These are phyloP conservation scores for Hypoxylon sp. DNA, from an alignment of 2,329 filamentous ascomycete genomes.

Conservation along the genomic window DNA sequence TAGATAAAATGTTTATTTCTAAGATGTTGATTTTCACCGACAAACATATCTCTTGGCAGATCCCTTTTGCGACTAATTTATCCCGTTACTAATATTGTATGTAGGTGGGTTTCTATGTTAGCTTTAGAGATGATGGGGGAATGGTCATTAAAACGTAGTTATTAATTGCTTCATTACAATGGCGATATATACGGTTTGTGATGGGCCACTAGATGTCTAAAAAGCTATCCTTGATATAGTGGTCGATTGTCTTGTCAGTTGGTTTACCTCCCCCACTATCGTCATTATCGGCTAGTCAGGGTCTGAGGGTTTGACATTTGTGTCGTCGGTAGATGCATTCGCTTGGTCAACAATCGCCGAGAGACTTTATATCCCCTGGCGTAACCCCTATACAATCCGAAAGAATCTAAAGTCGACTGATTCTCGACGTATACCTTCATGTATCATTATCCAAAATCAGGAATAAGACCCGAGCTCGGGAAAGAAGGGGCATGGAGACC, in stretches of 20 bases:
- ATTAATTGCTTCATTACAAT: constrained; percentile 7
- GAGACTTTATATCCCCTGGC: background rate
- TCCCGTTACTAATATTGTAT: too few relatives aligned
- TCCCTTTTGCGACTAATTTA: background rate
- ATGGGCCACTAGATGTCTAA: background rate
- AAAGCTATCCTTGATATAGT: too few relatives aligned
- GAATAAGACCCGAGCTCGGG: constrained; percentile 3
- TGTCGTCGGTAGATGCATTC: background rate
- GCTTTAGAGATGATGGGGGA: too few relatives aligned
- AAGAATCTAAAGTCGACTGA: constrained; percentile 1
- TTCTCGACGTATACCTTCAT: constrained; percentile 2
- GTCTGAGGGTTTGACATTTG: background rate
- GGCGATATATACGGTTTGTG: background rate
- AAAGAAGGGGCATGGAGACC: constrained; percentile 6
- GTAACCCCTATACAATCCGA: background rate
- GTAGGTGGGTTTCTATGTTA: too few relatives aligned
- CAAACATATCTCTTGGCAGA: too few relatives aligned
- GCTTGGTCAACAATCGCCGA: background rate
- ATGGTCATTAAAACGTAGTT: too few relatives aligned
- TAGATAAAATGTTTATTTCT: too few relatives aligned
- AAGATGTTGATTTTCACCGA: too few relatives aligned
- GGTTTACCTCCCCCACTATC: background rate
- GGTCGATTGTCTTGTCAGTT: background rate
- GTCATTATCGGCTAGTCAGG: background rate
- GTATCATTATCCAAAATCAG: background rate